Evolutionary conservation across 768 basidiomycete genomes (phyloP).

Genomic region (Rossbeevera mucosa): DNA sequence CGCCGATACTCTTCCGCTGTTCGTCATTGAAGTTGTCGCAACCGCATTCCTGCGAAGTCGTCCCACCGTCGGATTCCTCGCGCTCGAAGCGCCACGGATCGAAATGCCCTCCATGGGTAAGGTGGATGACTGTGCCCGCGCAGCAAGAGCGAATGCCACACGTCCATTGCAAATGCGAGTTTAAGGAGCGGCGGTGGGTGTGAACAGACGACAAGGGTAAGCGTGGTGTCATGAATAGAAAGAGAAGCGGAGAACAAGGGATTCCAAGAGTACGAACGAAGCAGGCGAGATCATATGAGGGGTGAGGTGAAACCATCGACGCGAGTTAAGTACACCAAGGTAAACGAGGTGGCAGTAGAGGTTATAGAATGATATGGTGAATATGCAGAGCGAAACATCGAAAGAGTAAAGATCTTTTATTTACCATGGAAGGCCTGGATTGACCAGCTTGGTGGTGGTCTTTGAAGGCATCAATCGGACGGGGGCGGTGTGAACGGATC

Average conservation of each 20-base stretch:
- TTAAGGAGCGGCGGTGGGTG: conserved; percentile 24
- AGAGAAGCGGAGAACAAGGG: not conserved
- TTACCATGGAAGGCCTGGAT: conserved; percentile 60
- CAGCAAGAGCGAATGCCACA: conserved; percentile 35
- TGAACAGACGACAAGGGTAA: conserved; percentile 35
- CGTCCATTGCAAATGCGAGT: conserved; percentile 18
- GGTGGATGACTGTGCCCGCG: conserved; percentile 34
- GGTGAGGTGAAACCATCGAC: conserved; percentile 10
- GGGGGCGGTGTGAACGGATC: conserved; percentile 54
- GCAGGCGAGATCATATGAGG: conserved; percentile 6
- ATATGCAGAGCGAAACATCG: conserved; percentile 21
- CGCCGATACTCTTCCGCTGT: conserved; percentile 11
- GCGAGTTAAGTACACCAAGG: conserved; percentile 15
- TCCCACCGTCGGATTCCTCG: conserved; percentile 40
- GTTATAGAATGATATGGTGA: conserved; percentile 27
- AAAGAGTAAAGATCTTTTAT: conserved; percentile 42
- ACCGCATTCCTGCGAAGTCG: conserved; percentile 60
- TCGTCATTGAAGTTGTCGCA: conserved; percentile 20
- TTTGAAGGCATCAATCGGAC: conserved; percentile 56
- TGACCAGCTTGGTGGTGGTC: conserved; percentile 40
- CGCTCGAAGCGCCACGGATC: conserved; percentile 61
- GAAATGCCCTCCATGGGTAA: conserved; percentile 49
- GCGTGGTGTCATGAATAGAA: conserved; percentile 28
- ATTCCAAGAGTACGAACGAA: conserved; percentile 11
- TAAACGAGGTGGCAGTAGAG: conserved; percentile 11